Evolutionary conservation across 2,329 filamentous ascomycete species (phyloP).

Genomic region (Teratosphaeria destructans): DNA sequence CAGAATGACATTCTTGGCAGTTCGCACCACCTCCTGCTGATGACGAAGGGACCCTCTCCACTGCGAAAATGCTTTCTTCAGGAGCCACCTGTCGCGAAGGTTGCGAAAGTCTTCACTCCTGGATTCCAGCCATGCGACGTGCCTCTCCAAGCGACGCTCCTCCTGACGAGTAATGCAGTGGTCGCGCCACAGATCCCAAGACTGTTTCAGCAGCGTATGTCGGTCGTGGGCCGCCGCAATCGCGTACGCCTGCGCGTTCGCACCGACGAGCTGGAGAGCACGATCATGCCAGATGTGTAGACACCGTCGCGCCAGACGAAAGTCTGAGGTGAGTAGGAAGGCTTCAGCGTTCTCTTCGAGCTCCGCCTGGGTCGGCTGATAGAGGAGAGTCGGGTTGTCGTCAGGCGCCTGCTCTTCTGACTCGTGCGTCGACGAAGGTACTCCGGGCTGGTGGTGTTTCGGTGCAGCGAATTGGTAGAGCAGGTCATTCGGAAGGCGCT

Average conservation of each 20-base stretch:
- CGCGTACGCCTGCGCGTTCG: conserved; percentile 20
- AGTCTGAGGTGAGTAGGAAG: conserved; percentile 13
- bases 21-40: conserved; percentile 53
- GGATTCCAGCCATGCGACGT: neutral
- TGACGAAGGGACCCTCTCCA: conserved; percentile 59
- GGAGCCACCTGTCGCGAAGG: conserved; percentile 21
- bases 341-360: conserved; percentile 21
- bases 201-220: conserved; percentile 41
- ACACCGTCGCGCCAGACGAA: conserved; percentile 11
- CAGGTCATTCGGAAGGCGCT: conserved; percentile 1
- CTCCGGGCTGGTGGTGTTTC: conserved; percentile 9
- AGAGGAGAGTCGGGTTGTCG: conserved; percentile 11
- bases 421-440: conserved; percentile 7
- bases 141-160: conserved; percentile 4
- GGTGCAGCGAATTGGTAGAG: conserved; percentile 5
- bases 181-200: conserved; percentile 41
- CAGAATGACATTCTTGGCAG: conserved; percentile 61
- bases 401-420: conserved; percentile 7
- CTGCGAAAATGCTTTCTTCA: conserved; percentile 53
- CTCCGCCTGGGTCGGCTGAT: conserved; percentile 16
- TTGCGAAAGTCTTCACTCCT: neutral
- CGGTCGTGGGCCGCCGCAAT: conserved; percentile 42
- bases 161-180: conserved; percentile 17
- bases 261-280: conserved; percentile 23
- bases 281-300: conserved; percentile 35